These are phyloP conservation scores for Apiospora kogelbergensis DNA, from an alignment of 2,329 filamentous ascomycete genomes.

Conservation along the genomic window DNA sequence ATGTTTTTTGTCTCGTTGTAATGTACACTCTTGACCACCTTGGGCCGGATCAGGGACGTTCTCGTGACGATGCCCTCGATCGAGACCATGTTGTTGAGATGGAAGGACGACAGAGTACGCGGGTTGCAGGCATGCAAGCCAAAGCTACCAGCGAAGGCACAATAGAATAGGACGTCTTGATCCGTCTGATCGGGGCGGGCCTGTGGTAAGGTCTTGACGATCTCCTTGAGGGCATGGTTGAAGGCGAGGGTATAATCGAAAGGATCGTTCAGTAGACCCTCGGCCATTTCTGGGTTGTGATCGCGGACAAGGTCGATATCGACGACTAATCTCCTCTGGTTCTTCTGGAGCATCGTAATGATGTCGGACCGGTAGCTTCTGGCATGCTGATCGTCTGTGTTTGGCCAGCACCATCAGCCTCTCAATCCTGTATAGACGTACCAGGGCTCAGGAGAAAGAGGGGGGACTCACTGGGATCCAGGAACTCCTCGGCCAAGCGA, in stretches of 20 bases:
- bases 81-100: slow-evolving; percentile 95
- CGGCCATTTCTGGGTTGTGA: slow-evolving; percentile 80
- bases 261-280: slow-evolving; percentile 75
- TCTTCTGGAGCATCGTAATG: slow-evolving; percentile 71
- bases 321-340: slow-evolving; percentile 64
- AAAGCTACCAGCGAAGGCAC: slow-evolving; percentile 95
- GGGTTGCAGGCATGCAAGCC: slow-evolving; percentile 95
- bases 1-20: slow-evolving; percentile 85
- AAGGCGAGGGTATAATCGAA: slow-evolving; percentile 90
- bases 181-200: slow-evolving; percentile 73
- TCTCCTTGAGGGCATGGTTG: slow-evolving; percentile 84
- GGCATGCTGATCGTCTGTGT: slow-evolving; percentile 50
- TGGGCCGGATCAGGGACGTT: slow-evolving; percentile 91
- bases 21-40: slow-evolving; percentile 97
- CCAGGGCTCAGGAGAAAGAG: neutral
- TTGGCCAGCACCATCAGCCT: slow-evolving; percentile 24
- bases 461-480: slow-evolving; percentile 76
- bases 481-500: slow-evolving; percentile 85
- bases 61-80: slow-evolving; percentile 97
- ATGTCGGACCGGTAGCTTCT: slow-evolving; percentile 89
- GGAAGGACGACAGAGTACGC: slow-evolving; percentile 81
- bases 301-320: slow-evolving; percentile 89
- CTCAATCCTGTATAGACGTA: slow-evolving; percentile 9
- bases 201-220: slow-evolving; percentile 77
- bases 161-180: slow-evolving; percentile 87